phyloP scores from a whole-genome alignment of 495 filamentous ascomycete genomes.

The Penicillium desertorum region DNA sequence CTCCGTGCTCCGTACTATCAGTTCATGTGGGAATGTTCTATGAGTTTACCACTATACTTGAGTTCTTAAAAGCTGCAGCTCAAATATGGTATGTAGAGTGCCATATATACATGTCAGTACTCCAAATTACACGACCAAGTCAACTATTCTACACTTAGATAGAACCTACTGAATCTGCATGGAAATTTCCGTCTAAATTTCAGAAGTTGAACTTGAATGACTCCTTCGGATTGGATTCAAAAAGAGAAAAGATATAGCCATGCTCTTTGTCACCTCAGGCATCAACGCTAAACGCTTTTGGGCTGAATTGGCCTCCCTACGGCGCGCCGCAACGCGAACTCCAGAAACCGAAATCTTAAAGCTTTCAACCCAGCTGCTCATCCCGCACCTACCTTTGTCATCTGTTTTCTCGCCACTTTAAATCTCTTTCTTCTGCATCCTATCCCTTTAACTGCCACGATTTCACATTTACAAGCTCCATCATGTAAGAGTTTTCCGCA shows the following conservation, averaged over 20 bases:
- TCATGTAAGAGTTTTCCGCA: conserved; percentile 36
- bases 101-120: background rate
- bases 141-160: background rate
- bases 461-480: conserved; percentile 28
- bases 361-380: conserved; percentile 21
- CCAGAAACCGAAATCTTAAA: conserved; percentile 32
- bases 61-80: background rate
- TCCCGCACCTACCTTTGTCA: conserved; percentile 5
- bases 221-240: no score
- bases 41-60: no score
- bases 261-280: conserved; percentile 19
- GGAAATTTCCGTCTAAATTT: background rate
- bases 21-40: no score
- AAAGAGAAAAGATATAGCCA: background rate
- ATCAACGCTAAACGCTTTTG: conserved; percentile 21
- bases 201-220: background rate
- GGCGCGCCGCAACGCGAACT: conserved; percentile 41
- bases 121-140: background rate
- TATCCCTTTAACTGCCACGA: background rate
- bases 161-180: background rate
- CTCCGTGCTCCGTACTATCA: no score
- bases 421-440: background rate
- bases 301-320: conserved; percentile 32
- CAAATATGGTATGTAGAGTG: no score
- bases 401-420: conserved; percentile 5